A percentile compares a stretch with the other conserved stretches of the same genome.
Conservation (phyloP, 2,329 filamentous ascomycete genomes). For the Biscogniauxia sp. region DNA sequence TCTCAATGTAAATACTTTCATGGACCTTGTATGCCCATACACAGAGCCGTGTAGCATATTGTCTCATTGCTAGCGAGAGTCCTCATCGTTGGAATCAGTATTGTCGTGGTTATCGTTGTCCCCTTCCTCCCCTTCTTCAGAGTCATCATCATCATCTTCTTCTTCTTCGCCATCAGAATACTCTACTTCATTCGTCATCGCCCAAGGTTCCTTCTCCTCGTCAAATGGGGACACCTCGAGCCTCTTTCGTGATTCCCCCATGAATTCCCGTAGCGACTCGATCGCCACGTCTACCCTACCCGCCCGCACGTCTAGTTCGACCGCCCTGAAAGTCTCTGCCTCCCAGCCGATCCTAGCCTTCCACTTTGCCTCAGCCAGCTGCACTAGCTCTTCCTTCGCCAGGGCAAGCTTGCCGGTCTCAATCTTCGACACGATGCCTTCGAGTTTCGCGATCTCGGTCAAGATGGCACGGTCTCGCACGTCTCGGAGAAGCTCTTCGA, state of each 20-base stretch:
- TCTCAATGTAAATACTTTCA: too few relatives aligned
- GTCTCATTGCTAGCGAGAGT: too few relatives aligned
- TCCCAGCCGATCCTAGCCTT: constrained; percentile 13
- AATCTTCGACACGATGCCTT: constrained; percentile 11
- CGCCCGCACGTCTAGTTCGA: constrained; percentile 11
- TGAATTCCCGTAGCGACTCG: constrained; percentile 16
- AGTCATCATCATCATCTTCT: background rate
- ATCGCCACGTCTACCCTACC: constrained; percentile 11
- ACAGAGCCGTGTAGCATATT: too few relatives aligned
- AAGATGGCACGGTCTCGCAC: constrained; percentile 13
- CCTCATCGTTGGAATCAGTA: too few relatives aligned
- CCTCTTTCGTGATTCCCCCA: constrained; percentile 11
- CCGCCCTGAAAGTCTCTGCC: constrained; percentile 16
- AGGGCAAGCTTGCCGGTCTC: background rate
- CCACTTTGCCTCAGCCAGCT: constrained; percentile 9
- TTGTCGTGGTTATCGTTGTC: background rate
- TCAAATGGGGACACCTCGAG: constrained; percentile 17
- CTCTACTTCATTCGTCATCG: background rate
- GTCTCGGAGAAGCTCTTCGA: constrained; percentile 15
- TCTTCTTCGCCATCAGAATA: background rate
- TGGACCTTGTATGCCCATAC: too few relatives aligned
- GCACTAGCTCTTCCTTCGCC: constrained; percentile 6
- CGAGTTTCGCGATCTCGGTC: constrained; percentile 10
- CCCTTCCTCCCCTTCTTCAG: background rate
- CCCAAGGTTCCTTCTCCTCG: background rate